Evolutionary conservation across 2,329 filamentous ascomycete genomes (phyloP), one percentile per base, ranked within the genome.

Genomic region (Penicillium corylophilum): DNA sequence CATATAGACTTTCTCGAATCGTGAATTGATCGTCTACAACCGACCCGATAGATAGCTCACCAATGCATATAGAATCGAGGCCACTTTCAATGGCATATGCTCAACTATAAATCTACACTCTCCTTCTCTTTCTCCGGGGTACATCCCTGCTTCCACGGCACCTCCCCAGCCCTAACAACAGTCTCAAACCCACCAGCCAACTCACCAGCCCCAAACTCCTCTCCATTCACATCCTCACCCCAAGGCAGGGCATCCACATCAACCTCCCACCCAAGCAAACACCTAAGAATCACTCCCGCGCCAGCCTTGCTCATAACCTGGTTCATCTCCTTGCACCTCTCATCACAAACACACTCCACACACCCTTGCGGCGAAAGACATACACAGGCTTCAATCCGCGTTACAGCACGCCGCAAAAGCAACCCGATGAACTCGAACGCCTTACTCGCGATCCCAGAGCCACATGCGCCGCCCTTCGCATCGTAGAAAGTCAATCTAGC

Each of bases 271-370:
- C 87, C 86, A 46, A 96, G 70, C 48, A 96, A 68, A 55, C 82
- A 84, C 72, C 87, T 88, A 51, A 97, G 74, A 26, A 97, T 85
- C 22, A 96, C 91, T 50, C 83, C 84, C 7, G 88, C 87, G 0
- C 93, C 93, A 0, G 87, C 89, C 72, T 96, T 97, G 65, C 89
- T 94, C 87, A 96, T 94, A 9, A 97, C 91, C 64, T 89, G 83
- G 67, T 96, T 96, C 48, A 85, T 82, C 71, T 96, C 84, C 70
- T 88, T 90, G 70, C 94, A 97, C 48, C 83, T 74, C 70, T 95
- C 89, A 55, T 86, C 88, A 57, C 88, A 90, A 39, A 95, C 91
- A 71, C 94, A 99, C 71, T 96, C 93, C 20, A 93, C 74, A 71
- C 94, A 97, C 0, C 94, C 94, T 51, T 87, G 82, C 3, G 73